phyloP scores from a whole-genome alignment of 495 filamentous ascomycete species.

The Xylaria cubensis region DNA sequence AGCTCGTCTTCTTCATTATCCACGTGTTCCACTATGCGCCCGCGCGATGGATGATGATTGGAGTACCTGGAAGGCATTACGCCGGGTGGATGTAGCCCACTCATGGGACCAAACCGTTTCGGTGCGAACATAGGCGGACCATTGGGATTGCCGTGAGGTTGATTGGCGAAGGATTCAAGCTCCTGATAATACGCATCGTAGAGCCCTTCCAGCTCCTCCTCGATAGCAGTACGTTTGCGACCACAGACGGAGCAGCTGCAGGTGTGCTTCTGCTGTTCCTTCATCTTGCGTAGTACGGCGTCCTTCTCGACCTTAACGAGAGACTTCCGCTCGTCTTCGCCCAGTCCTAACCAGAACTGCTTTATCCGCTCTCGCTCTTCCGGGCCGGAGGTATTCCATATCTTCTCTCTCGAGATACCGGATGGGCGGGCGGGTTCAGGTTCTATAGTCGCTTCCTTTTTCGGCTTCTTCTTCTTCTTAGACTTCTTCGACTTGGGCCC shows the following conservation, averaged over 20 bases:
- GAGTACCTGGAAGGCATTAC: conserved; percentile 52
- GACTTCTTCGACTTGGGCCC: conserved; percentile 60
- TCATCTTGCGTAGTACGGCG: conserved; percentile 98
- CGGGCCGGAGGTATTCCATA: conserved; percentile 94
- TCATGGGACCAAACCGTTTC: conserved; percentile 63
- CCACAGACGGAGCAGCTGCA: conserved; percentile 98
- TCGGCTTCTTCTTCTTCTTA: conserved; percentile 69
- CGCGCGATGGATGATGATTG: conserved; percentile 58
- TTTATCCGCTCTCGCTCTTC: conserved; percentile 97
- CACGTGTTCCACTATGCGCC: conserved; percentile 64
- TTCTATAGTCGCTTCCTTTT: conserved; percentile 38
- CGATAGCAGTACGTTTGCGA: conserved; percentile 94
- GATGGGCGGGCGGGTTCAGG: conserved; percentile 32
- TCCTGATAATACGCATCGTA: conserved; percentile 99
- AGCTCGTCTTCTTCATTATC: conserved; percentile 71
- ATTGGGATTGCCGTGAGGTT: conserved; percentile 69
- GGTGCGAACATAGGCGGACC: conserved; percentile 69
- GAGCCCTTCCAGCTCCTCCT: conserved; percentile 97
- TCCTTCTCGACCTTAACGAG: conserved; percentile 99
- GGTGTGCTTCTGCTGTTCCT: conserved; percentile 99
- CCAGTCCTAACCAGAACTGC: conserved; percentile 96
- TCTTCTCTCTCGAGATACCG: conserved; percentile 74
- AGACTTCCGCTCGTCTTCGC: conserved; percentile 90
- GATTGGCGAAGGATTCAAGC: conserved; percentile 94
- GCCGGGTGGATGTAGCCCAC: conserved; percentile 56